Evolutionary conservation across 176 grass and related monocot genomes (phyloP).

Genomic region (Musa acuminata): DNA sequence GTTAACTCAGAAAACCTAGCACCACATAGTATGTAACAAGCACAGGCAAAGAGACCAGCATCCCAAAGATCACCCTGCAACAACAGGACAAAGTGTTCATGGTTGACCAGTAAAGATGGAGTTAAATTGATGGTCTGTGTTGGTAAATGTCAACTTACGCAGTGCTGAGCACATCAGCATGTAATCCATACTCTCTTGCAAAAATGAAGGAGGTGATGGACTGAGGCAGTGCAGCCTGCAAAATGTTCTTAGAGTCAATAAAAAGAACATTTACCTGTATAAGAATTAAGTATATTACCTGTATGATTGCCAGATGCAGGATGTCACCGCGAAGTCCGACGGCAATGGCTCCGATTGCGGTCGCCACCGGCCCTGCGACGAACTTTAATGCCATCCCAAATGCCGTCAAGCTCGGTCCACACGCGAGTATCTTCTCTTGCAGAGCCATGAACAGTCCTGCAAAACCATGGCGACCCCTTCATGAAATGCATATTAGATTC

Average conservation of each 20-base stretch:
- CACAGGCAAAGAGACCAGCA: conserved; percentile 15
- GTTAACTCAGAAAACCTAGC: not conserved
- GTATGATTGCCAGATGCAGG: conserved; percentile 52
- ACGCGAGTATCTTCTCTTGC: conserved; percentile 57
- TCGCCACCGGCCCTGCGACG: conserved; percentile 35
- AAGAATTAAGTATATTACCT: conserved; percentile 27
- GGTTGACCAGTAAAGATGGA: too few species aligned
- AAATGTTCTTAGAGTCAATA: not conserved
- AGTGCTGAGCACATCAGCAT: conserved; percentile 75
- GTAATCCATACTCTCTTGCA: conserved; percentile 66
- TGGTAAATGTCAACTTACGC: conserved; percentile 43
- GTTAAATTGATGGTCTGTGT: not conserved
- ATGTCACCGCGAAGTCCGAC: conserved; percentile 49
- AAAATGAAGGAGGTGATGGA: conserved; percentile 67
- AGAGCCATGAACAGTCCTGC: conserved; percentile 61
- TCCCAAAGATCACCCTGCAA: conserved; percentile 17
- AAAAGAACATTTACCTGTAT: too few species aligned
- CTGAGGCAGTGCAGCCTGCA: conserved; percentile 84
- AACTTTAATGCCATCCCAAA: conserved; percentile 54
- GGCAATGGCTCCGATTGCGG: conserved; percentile 31
- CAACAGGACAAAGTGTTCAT: not conserved
- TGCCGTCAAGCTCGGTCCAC: conserved; percentile 35
- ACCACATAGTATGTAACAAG: conserved; percentile 3
- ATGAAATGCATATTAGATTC: too few species aligned
- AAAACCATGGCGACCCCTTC: too few species aligned